These are phyloP conservation scores for Hylodesmum podocarpum DNA, from an alignment of 306 rosid species.

Conservation along the genomic window DNA sequence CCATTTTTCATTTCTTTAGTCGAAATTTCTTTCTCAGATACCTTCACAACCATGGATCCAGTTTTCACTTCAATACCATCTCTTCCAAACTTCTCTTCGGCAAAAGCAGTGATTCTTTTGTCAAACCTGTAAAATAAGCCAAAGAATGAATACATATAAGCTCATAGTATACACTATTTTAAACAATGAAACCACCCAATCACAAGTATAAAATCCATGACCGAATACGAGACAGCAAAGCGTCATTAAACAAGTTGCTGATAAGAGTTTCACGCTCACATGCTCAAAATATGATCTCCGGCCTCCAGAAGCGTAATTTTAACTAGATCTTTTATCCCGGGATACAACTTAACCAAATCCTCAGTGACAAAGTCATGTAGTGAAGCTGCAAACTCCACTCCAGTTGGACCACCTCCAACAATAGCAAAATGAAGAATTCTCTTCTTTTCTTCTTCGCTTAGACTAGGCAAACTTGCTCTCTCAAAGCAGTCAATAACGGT, in stretches of 20 bases:
- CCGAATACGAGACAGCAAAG: neutral
- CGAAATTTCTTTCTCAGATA: slow-evolving; percentile 74
- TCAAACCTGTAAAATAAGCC: slow-evolving; percentile 72
- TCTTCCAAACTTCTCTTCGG: slow-evolving; percentile 77
- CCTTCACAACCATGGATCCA: slow-evolving; percentile 92
- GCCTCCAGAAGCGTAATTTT: slow-evolving; percentile 93
- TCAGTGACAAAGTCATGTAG: slow-evolving; percentile 91
- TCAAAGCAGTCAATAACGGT: slow-evolving; percentile 94
- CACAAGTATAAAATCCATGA: slow-evolving; percentile 8
- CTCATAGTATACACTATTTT: neutral
- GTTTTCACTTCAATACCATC: slow-evolving; percentile 91
- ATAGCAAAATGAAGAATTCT: slow-evolving; percentile 96
- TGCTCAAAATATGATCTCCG: slow-evolving; percentile 82
- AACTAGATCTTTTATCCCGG: slow-evolving; percentile 66
- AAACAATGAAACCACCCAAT: slow-evolving; percentile 7
- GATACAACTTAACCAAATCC: slow-evolving; percentile 77
- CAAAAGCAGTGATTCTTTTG: slow-evolving; percentile 90
- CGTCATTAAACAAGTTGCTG: neutral
- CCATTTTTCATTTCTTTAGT: slow-evolving; percentile 90
- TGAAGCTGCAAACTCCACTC: slow-evolving; percentile 97
- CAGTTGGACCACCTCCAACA: slow-evolving; percentile 99
- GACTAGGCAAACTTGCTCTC: slow-evolving; percentile 78
- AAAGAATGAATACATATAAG: neutral
- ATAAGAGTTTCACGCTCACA: slow-evolving; percentile 46
- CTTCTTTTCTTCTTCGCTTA: slow-evolving; percentile 82